Evolutionary conservation across 2,329 filamentous ascomycete species (phyloP), one percentile per base, ranked within the genome.

Genomic region (Lachnellula occidentalis): DNA sequence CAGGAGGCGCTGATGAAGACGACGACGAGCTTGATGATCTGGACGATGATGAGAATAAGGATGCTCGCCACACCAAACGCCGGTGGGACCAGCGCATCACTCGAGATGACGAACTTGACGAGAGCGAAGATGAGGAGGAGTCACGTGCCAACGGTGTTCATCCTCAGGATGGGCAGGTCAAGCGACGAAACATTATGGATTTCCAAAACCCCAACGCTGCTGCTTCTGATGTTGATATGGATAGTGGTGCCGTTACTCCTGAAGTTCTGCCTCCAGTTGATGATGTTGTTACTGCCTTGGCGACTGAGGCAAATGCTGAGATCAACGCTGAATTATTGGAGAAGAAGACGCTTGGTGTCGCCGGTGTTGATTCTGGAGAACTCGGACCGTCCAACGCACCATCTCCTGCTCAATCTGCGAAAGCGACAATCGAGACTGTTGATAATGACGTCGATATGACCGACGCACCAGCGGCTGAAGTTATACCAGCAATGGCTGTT

Each of bases 81-180:
- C 82, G 86, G 59, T 91, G 88, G 77, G 92, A 97, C 60, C 85
- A 91, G 70, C 85, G 81, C 48, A 80, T 90, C 24, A 81, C 85
- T 51, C 83, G 88, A 55, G 83, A 89, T 7, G 88, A 88, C 63
- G 92, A 96, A 67, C 82, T 92, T 43, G 88, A 91, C 56, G 88
- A 94, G 43, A 95, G 89, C 60, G 91, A 95, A 57, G 90, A 96
- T 56, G 92, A 97, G 64, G 90, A 95, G 11, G 82, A 90, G 71
- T 81, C 81, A 42, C 76, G 77, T 42, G 79, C 80, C 37, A 90
- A 94, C 61, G 92, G 91, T 15, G 79, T 91, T 41, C 66, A 65
- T 46, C 71, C 70, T 34, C 70, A 72, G 34, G 78, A 74, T 31
- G 76, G 73, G 27, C 74, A 72, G 53, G 75, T 76, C 61, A 77